These are phyloP conservation scores for Populus simonii DNA, from an alignment of 345 rosid species.

Conservation along the genomic window DNA sequence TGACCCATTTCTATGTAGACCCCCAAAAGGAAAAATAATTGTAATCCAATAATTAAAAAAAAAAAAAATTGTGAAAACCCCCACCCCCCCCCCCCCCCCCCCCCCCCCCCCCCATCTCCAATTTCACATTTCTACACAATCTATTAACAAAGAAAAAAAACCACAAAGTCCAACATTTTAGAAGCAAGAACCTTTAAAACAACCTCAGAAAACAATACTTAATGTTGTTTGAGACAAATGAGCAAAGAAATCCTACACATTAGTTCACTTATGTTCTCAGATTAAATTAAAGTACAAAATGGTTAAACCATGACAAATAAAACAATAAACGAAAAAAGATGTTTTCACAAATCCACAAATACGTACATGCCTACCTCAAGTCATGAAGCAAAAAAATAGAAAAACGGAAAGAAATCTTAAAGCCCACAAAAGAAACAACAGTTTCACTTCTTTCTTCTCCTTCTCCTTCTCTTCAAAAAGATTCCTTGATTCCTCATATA, in stretches of 20 bases:
- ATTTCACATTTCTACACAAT: conserved; percentile 4
- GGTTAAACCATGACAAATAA: neutral
- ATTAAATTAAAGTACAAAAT: conserved; percentile 28
- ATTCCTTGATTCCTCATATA: conserved; percentile 62
- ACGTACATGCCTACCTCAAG: neutral
- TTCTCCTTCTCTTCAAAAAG: conserved; percentile 33
- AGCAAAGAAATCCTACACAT: neutral
- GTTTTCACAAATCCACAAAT: neutral
- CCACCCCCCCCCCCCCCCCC: too few relatives aligned
- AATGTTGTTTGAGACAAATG: neutral
- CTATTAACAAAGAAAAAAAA: neutral
- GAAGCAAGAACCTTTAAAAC: neutral
- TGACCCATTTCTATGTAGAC: neutral
- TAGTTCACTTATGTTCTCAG: conserved; percentile 15
- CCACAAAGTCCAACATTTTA: conserved; percentile 29
- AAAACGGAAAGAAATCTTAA: neutral
- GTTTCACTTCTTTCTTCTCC: conserved; percentile 6
- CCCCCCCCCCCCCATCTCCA: conserved; percentile 3
- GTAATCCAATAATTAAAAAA: neutral
- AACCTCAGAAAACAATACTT: neutral
- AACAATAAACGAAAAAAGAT: neutral
- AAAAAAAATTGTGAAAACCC: neutral
- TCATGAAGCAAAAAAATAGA: neutral
- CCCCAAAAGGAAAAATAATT: neutral
- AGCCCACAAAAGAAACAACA: neutral